phyloP scores from a whole-genome alignment of 352 stramenopile species.

The Globisporangium okanoganense region DNA sequence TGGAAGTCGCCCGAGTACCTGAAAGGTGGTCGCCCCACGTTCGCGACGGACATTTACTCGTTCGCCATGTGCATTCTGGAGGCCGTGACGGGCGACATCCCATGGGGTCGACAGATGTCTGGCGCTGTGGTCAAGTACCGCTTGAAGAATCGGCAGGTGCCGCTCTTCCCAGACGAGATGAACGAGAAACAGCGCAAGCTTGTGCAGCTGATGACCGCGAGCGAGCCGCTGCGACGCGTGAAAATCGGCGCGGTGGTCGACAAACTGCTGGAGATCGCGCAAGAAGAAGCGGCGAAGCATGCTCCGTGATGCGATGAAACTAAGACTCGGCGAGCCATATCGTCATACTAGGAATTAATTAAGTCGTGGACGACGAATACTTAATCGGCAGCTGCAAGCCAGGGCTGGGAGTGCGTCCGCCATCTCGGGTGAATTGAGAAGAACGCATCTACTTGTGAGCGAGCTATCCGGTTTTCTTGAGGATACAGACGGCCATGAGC shows the following conservation, averaged over 20 bases:
- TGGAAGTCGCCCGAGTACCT: background rate
- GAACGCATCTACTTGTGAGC: too few species aligned
- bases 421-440: too few species aligned
- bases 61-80: conserved; percentile 2
- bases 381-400: too few species aligned
- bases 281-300: background rate
- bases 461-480: too few species aligned
- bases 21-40: background rate
- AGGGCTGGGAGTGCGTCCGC: too few species aligned
- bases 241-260: background rate
- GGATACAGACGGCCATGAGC: too few species aligned
- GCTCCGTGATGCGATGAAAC: background rate
- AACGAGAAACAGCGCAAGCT: background rate
- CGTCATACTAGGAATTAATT: too few species aligned
- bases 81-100: background rate
- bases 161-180: background rate
- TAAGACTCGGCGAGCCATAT: background rate
- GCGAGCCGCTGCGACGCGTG: background rate
- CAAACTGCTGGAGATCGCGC: background rate
- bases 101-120: background rate
- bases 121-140: background rate
- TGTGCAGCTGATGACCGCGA: background rate
- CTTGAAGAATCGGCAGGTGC: background rate
- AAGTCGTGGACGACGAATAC: too few species aligned
- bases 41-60: background rate